Conservation (phyloP, 208 protist genomes). For the Leishmania amazonensis region DNA sequence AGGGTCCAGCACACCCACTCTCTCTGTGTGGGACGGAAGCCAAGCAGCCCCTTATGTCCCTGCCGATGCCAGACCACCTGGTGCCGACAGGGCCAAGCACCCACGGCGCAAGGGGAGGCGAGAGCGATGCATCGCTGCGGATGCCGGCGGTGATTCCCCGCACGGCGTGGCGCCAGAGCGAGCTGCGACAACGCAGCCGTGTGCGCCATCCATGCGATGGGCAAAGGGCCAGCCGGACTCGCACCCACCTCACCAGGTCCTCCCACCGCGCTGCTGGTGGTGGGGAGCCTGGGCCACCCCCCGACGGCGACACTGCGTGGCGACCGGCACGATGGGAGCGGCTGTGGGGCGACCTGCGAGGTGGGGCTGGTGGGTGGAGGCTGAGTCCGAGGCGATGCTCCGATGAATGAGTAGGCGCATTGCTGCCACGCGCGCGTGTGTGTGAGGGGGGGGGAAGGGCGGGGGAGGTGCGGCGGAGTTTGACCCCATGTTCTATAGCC, state of each 20-base stretch:
- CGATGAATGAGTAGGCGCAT: not conserved
- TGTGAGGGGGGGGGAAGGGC: too few species aligned
- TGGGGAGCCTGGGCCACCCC: not conserved
- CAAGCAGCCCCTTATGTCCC: not conserved
- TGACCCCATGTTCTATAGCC: too few species aligned
- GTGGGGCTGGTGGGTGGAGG: not conserved
- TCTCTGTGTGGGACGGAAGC: not conserved
- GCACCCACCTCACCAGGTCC: not conserved
- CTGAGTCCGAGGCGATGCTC: not conserved
- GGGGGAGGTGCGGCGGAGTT: too few species aligned
- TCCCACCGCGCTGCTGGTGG: not conserved
- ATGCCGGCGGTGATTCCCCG: not conserved
- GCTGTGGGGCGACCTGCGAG: not conserved
- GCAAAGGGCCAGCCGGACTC: not conserved
- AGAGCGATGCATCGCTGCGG: not conserved
- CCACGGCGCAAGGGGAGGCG: too few species aligned
- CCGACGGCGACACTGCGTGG: not conserved
- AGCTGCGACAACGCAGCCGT: not conserved
- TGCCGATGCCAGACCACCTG: not conserved
- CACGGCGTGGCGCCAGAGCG: not conserved
- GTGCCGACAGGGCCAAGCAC: not conserved
- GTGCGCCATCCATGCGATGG: not conserved
- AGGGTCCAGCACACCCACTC: not conserved
- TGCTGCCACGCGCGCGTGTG: not conserved
- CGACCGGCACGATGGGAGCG: not conserved